Percentiles rank a stretch among this genome's conserved stretches.
These are phyloP conservation scores for Serendipita sp. DNA, from an alignment of 768 basidiomycete species.

Conservation along the genomic window DNA sequence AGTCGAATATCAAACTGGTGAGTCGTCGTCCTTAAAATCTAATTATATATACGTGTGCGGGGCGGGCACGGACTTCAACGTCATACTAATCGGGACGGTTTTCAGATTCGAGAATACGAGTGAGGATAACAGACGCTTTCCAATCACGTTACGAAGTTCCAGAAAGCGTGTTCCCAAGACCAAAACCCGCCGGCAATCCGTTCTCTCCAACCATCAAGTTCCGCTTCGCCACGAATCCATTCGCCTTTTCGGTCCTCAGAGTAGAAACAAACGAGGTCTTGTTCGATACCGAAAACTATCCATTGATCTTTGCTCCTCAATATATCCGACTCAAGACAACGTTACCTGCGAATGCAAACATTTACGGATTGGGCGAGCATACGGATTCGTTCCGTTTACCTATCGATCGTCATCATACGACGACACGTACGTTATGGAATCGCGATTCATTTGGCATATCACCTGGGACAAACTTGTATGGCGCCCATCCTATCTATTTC, in stretches of 20 bases:
- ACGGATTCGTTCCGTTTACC: conserved; percentile 46
- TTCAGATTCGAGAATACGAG: conserved; percentile 3
- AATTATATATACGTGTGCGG: neutral
- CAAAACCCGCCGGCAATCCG: conserved; percentile 20
- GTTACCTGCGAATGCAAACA: conserved; percentile 43
- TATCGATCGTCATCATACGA: conserved; percentile 13
- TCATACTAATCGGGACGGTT: too few species aligned
- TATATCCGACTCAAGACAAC: conserved; percentile 56
- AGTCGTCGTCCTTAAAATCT: neutral
- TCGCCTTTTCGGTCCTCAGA: conserved; percentile 43
- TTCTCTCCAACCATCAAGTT: conserved; percentile 34
- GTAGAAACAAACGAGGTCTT: conserved; percentile 34
- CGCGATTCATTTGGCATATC: conserved; percentile 49
- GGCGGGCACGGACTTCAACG: too few species aligned
- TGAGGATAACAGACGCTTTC: conserved; percentile 6
- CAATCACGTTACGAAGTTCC: conserved; percentile 48
- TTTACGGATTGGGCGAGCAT: conserved; percentile 69
- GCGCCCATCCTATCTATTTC: conserved; percentile 56
- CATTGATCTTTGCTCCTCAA: conserved; percentile 61
- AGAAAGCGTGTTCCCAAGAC: conserved; percentile 41
- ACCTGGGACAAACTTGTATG: conserved; percentile 46
- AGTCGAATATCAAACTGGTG: conserved; percentile 2
- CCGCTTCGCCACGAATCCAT: conserved; percentile 42
- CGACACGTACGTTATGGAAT: conserved; percentile 41
- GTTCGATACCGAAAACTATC: conserved; percentile 42